phyloP scores from a whole-genome alignment of 2,329 filamentous ascomycete species.

The Zymoseptoria tritici region DNA sequence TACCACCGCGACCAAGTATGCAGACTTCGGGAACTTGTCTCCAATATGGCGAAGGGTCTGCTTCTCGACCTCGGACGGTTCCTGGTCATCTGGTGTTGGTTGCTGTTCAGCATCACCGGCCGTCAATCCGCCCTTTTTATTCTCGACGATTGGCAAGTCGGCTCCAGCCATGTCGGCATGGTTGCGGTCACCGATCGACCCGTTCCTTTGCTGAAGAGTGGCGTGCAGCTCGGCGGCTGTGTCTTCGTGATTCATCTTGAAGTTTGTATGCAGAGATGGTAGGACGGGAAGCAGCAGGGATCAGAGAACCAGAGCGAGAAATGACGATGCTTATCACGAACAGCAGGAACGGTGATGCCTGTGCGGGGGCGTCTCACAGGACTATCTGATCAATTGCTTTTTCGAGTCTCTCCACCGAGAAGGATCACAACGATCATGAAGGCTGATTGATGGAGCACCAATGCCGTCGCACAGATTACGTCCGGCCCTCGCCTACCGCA shows the following conservation, averaged over 20 bases:
- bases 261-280: not conserved
- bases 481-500: not conserved
- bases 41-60: conserved; percentile 39
- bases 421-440: no score
- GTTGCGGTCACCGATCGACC: conserved; percentile 12
- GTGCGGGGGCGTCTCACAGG: not conserved
- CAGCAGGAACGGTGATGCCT: not conserved
- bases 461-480: not conserved
- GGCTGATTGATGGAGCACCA: not conserved
- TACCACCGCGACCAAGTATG: conserved; percentile 43
- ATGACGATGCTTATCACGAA: not conserved
- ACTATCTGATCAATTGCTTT: not conserved
- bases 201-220: conserved; percentile 17
- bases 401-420: not conserved
- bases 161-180: conserved; percentile 18
- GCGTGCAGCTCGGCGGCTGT: conserved; percentile 23
- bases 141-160: conserved; percentile 10
- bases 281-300: not conserved
- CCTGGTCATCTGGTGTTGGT: conserved; percentile 26
- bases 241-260: conserved; percentile 21
- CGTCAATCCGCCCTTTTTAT: conserved; percentile 3
- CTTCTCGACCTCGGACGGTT: conserved; percentile 38
- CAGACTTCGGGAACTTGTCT: conserved; percentile 40
- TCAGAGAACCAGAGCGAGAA: not conserved
- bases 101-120: conserved; percentile 15